Conservation (phyloP, 1,284 basidiomycete species). For the Phellinidium pouzarii region DNA sequence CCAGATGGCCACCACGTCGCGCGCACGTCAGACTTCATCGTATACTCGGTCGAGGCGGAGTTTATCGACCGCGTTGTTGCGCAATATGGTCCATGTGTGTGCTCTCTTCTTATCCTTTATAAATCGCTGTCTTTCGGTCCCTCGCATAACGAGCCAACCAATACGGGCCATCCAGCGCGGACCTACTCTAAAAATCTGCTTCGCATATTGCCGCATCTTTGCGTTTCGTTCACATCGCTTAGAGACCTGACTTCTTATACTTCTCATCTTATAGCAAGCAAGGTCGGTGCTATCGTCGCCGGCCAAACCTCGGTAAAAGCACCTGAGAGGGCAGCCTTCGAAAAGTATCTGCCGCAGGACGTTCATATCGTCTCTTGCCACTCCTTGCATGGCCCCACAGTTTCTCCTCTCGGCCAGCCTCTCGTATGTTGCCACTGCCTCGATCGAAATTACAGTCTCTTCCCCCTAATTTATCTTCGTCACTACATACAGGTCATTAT, state of each 20-base stretch:
- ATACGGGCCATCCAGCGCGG: background rate
- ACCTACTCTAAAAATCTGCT: background rate
- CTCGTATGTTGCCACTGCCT: conserved; percentile 47
- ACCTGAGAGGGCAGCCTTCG: conserved; percentile 88
- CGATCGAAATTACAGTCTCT: conserved; percentile 6
- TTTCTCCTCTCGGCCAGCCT: conserved; percentile 88
- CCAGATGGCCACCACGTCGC: conserved; percentile 81
- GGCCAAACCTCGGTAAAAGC: conserved; percentile 98
- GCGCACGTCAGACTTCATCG: conserved; percentile 79
- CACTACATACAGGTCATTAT: conserved; percentile 68
- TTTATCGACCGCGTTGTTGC: conserved; percentile 79
- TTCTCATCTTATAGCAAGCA: conserved; percentile 60
- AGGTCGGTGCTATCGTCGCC: conserved; percentile 86
- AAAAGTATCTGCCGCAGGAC: conserved; percentile 81
- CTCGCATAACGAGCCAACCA: background rate
- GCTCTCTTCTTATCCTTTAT: background rate
- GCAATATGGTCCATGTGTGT: conserved; percentile 86
- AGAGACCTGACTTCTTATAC: conserved; percentile 13
- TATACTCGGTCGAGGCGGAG: conserved; percentile 94
- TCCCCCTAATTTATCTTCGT: background rate
- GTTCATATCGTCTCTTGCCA: conserved; percentile 90
- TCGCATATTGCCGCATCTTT: background rate
- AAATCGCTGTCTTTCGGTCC: background rate
- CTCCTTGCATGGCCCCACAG: conserved; percentile 90
- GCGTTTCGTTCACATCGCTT: background rate